Conservation (phyloP, 2,329 filamentous ascomycete species). For the Aspergillus phoenicis region DNA sequence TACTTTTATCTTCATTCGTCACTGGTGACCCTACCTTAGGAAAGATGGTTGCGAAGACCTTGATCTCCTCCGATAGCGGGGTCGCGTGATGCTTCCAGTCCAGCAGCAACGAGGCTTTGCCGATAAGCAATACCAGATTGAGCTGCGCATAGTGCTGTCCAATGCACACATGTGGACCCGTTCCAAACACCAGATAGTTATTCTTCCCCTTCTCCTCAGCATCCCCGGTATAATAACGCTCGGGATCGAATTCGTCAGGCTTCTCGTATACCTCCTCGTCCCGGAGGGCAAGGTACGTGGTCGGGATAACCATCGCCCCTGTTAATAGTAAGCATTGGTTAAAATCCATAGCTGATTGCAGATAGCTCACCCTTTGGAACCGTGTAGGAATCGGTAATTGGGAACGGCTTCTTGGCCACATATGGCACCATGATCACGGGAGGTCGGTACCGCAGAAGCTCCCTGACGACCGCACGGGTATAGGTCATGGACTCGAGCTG, state of each 20-base stretch:
- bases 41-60: slow-evolving; percentile 54
- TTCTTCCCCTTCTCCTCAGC: slow-evolving; percentile 52
- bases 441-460: slow-evolving; percentile 55
- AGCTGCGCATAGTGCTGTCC: slow-evolving; percentile 55
- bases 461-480: slow-evolving; percentile 57
- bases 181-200: slow-evolving; percentile 59
- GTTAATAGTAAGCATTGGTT: not conserved
- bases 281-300: slow-evolving; percentile 56
- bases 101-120: slow-evolving; percentile 54
- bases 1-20: not conserved
- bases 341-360: slow-evolving; percentile 27
- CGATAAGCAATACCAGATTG: slow-evolving; percentile 56
- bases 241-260: slow-evolving; percentile 53
- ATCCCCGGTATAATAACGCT: slow-evolving; percentile 57
- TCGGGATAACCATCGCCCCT: slow-evolving; percentile 44
- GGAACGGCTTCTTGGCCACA: slow-evolving; percentile 51
- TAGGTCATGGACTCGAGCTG: slow-evolving; percentile 50
- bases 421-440: slow-evolving; percentile 61
- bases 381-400: slow-evolving; percentile 52
- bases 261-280: slow-evolving; percentile 53
- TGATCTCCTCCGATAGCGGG: slow-evolving; percentile 52
- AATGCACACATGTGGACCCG: slow-evolving; percentile 55
- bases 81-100: slow-evolving; percentile 57
- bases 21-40: slow-evolving; percentile 48
- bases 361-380: slow-evolving; percentile 50